Base-by-base conservation (phyloP, 176 grass and related monocot genomes). In the Oryza brachyantha region DNA sequence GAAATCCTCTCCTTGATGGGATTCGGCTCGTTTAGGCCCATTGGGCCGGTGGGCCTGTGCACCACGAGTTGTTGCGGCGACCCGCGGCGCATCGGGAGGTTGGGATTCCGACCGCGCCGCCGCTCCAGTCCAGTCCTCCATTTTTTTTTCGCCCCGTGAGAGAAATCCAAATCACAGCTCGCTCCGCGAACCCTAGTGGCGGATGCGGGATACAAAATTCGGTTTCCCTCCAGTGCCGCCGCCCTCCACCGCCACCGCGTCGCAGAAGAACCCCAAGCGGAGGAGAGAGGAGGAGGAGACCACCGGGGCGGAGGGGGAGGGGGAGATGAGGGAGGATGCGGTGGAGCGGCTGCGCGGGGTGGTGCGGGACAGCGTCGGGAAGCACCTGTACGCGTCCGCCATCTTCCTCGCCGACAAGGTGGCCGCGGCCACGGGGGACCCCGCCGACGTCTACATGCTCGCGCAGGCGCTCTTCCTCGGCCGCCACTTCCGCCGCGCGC, bases 391-490 rank as follows among this genome's bases (percentile, higher is more conserved):
- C 80, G 39, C 74, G 32, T 98, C 92, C 27, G 90, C 95, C 65
- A 90, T 89, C 75, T 98, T 98, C 92, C 93, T 94, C 85, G 89
- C 95, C 12, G 95, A 91, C 77, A 93, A 92, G 89, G 92, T 94
- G 80, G 92, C 83, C 59, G 79, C 83, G 60, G 92, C 66, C 41
- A 94, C 90, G 24, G 87, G 85, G 24, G 92, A 98, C 65, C 85
- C 90, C 32, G 77, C 85, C 32, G 95, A 98, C 79, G 22, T 94
- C 80, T 98, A 98, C 92, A 94, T 98, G 95, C 83, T 94, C 32
- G 92, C 92, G 13, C 92, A 98, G 80, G 92, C 92, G 10, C 92
- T 98, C 73, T 92, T 98, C 42, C 79, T 98, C 19, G 90, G 83
- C 5, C 89, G 92, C 68, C 95, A 98, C 60, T 92, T 72, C 77